A percentile compares a stretch with the other conserved stretches of the same genome.
Evolutionary conservation across 495 filamentous ascomycete species (phyloP).

Genomic region (Aspergillus biplanus): DNA sequence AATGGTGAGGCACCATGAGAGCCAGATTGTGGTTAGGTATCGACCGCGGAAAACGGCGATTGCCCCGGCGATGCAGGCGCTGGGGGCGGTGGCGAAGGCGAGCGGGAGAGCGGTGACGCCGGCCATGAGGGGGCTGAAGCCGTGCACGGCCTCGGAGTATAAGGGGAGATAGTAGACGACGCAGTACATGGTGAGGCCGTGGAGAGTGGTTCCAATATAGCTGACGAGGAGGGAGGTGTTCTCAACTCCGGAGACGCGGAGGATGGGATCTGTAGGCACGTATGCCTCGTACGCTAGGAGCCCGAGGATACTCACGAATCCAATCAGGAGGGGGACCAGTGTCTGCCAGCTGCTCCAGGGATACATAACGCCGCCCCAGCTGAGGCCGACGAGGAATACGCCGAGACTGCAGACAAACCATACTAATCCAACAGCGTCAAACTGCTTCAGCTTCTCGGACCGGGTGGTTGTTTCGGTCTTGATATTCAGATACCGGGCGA

Average conservation of each 20-base stretch:
- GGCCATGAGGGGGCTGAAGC: constrained; percentile 48
- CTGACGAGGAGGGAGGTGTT: constrained; percentile 50
- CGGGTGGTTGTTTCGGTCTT: constrained; percentile 19
- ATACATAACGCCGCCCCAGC: constrained; percentile 59
- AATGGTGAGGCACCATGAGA: constrained; percentile 54
- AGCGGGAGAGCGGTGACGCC: constrained; percentile 51
- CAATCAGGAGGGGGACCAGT: constrained; percentile 41
- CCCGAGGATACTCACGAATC: constrained; percentile 18
- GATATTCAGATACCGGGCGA: constrained; percentile 33
- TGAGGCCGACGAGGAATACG: constrained; percentile 55
- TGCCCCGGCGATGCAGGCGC: constrained; percentile 53
- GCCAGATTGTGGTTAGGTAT: constrained; percentile 56
- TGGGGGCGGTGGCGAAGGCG: constrained; percentile 55
- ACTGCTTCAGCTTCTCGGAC: constrained; percentile 33
- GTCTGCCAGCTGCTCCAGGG: constrained; percentile 56
- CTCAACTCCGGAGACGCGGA: constrained; percentile 50
- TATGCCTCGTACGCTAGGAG: constrained; percentile 25
- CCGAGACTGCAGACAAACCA: constrained; percentile 51
- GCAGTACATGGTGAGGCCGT: constrained; percentile 54
- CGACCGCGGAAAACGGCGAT: constrained; percentile 46
- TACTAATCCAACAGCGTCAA: constrained; percentile 59
- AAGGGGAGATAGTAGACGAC: constrained; percentile 53
- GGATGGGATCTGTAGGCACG: constrained; percentile 49
- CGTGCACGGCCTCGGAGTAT: constrained; percentile 58
- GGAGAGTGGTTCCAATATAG: constrained; percentile 47